Evolutionary conservation across 1,284 basidiomycete genomes (phyloP).

Genomic region (Trichosporon coremiiforme): DNA sequence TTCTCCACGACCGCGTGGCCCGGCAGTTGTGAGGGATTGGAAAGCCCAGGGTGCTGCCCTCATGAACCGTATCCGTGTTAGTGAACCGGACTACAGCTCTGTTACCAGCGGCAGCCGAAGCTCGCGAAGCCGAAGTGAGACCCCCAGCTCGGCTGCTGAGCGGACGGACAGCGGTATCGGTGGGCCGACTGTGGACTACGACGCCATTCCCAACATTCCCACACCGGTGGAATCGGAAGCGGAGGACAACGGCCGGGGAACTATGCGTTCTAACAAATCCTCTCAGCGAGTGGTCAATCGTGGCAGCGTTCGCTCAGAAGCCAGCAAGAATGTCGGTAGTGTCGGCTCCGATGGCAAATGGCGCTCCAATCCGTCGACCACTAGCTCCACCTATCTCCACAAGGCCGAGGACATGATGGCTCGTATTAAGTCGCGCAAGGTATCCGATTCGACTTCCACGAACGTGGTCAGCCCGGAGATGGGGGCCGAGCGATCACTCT

Average conservation of each 20-base stretch:
- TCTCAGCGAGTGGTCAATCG: constrained; percentile 14
- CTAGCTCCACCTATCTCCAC: constrained; percentile 64
- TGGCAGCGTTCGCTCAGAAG: neutral
- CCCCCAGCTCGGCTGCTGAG: neutral
- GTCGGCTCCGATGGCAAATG: constrained; percentile 35
- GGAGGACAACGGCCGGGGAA: neutral
- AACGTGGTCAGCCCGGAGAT: constrained; percentile 22
- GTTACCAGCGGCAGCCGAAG: constrained; percentile 40
- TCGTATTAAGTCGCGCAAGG: constrained; percentile 65
- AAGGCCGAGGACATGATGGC: constrained; percentile 78
- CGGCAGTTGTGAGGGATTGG: constrained; percentile 39
- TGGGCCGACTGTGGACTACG: constrained; percentile 39
- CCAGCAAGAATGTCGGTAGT: constrained; percentile 29
- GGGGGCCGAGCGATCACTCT: neutral
- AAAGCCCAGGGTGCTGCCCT: constrained; percentile 46
- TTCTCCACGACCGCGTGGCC: constrained; percentile 28
- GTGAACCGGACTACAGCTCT: constrained; percentile 42
- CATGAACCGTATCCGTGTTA: constrained; percentile 50
- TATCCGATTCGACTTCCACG: constrained; percentile 47
- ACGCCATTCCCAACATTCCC: neutral
- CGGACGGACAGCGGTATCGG: constrained; percentile 12
- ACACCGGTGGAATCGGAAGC: neutral
- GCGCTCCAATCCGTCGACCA: constrained; percentile 52
- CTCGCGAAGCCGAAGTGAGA: constrained; percentile 17
- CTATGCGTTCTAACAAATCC: neutral